Conservation (phyloP, 1,139 yeast species). For the Blastobotrys capitulatus region DNA sequence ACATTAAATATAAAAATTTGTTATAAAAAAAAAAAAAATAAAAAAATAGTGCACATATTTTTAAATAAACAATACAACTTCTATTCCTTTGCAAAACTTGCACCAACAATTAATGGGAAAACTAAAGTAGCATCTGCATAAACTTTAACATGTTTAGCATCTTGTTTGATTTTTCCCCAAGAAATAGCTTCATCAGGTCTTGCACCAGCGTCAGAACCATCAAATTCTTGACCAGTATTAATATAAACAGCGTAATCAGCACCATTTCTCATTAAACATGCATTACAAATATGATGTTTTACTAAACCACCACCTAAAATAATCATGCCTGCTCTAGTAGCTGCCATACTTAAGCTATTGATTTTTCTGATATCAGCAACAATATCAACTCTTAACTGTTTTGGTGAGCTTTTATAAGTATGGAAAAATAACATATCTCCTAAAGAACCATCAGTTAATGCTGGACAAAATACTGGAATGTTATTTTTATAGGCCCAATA, state of each 20-base stretch:
- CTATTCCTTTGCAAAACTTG: constrained; percentile 61
- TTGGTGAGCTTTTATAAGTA: constrained; percentile 90
- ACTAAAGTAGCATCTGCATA: constrained; percentile 96
- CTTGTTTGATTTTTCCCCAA: constrained; percentile 98
- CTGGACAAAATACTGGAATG: constrained; percentile 96
- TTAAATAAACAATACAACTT: too few relatives aligned
- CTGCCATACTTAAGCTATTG: constrained; percentile 92
- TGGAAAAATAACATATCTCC: constrained; percentile 99
- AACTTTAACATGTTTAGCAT: constrained; percentile 84
- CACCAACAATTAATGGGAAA: constrained; percentile 94
- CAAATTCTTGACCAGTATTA: constrained; percentile 98
- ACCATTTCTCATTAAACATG: constrained; percentile 98
- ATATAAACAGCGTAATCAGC: constrained; percentile 97
- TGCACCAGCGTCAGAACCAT: constrained; percentile 99
- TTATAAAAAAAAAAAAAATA: too few relatives aligned
- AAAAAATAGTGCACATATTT: too few relatives aligned
- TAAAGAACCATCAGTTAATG: constrained; percentile 94
- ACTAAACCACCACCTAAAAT: constrained; percentile 94
- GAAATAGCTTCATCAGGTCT: constrained; percentile 98
- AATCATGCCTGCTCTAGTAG: constrained; percentile 93
- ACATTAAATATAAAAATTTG: too few relatives aligned
- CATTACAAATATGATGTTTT: constrained; percentile 96
- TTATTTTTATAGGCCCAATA: constrained; percentile 98
- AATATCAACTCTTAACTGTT: constrained; percentile 81
- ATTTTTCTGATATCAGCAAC: constrained; percentile 89